Evolutionary conservation across 1,284 basidiomycete species (phyloP), one percentile per base, ranked within the genome.

Genomic region (Boletus mariae): DNA sequence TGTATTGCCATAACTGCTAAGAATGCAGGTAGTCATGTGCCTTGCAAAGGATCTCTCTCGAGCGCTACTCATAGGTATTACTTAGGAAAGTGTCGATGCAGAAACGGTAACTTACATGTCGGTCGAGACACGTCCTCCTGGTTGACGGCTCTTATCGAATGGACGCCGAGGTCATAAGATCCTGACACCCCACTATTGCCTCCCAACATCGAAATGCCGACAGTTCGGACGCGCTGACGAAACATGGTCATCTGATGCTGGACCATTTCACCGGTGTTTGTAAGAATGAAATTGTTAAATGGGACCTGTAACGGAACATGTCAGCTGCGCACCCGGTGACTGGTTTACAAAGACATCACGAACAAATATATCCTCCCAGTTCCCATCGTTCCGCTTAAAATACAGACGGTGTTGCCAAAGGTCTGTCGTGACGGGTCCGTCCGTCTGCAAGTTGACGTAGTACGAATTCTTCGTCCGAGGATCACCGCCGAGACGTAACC

Each of bases 391-490:
- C 48, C 81, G 78, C 52, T 80, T 75, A 67, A 94, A 90, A 70
- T 84, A 91, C 35, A 96, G 74, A 35, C 90, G 79, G 64, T 96
- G 93, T 65, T 95, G 94, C 85, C 92, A 96, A 20, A 96, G 74
- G 69, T 94, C 92, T 23, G 83, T 85, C 41, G 81, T 78, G 46
- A 90, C 77, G 2, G 87, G 84, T 1, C 90, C 88, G 47, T 87
- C 82, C 2, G 92, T 94, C 69, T 95, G 93, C 31, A 96, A 73
- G 68, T 96, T 96, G 54, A 93, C 90, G 62, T 89, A 93, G 71
- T 92, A 93, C 7, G 89, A 88, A 59, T 83, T 83, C 55, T 82
- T 79, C 15, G 87, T 88, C 43, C 79, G 75, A 15, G 82, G 80
- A 55, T 90, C 83, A 0, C 90, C 89, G 1, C 76, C 80, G 32